Conservation (phyloP, 257 asterid genomes). For the Solanum etuberosum region DNA sequence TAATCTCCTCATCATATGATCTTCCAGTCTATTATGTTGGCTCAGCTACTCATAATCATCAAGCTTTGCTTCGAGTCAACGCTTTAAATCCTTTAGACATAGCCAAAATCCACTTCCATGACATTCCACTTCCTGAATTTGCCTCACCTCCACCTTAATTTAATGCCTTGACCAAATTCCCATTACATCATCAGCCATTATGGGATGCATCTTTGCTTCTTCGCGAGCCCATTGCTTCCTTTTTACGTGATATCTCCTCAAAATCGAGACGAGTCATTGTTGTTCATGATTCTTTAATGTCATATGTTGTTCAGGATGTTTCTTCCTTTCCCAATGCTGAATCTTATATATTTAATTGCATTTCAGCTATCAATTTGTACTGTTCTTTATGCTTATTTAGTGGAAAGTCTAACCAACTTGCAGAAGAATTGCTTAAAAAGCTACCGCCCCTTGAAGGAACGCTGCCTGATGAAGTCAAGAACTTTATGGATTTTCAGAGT, state of each 20-base stretch:
- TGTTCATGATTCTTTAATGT: conserved; percentile 35
- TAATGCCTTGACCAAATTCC: conserved; percentile 8
- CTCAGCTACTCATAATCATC: conserved; percentile 29
- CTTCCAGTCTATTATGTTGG: conserved; percentile 27
- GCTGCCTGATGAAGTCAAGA: conserved; percentile 20
- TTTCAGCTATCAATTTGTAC: conserved; percentile 25
- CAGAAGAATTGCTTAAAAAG: conserved; percentile 6
- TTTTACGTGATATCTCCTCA: conserved; percentile 8
- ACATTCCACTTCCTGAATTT: conserved; percentile 7
- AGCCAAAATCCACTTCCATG: conserved; percentile 23
- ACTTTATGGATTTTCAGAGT: conserved; percentile 16
- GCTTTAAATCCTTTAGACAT: conserved; percentile 6
- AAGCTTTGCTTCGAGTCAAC: conserved; percentile 21
- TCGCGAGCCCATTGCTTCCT: conserved; percentile 23
- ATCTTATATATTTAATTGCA: conserved; percentile 36
- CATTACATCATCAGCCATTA: conserved; percentile 27
- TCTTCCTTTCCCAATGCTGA: conserved; percentile 25
- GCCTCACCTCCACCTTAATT: conserved; percentile 17
- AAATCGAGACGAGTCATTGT: conserved; percentile 18
- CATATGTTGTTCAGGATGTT: conserved; percentile 38
- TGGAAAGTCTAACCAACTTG: conserved; percentile 28
- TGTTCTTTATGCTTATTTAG: conserved; percentile 26
- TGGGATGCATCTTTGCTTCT: conserved; percentile 22
- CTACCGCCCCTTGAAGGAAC: conserved; percentile 27
- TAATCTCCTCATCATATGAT: conserved; percentile 14